phyloP scores from a whole-genome alignment of 1,284 basidiomycete species.

The Papiliotrema fonsecae region DNA sequence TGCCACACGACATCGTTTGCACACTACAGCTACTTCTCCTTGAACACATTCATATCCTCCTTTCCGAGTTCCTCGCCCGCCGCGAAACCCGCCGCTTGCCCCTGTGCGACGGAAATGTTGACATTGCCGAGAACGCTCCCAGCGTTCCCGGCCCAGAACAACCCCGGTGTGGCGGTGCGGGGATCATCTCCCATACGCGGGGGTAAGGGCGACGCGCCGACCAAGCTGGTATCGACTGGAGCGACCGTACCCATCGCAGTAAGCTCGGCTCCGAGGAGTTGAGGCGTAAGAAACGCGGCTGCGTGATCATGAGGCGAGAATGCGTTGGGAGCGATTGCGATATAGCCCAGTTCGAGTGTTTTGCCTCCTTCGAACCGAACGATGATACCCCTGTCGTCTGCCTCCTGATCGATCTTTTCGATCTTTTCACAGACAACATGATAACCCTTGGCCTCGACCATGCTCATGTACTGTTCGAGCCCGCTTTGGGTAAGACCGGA shows the following conservation, averaged over 20 bases:
- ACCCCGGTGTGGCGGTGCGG: constrained; percentile 16
- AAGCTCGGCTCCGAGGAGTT: neutral
- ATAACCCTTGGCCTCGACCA: constrained; percentile 14
- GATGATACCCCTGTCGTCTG: neutral
- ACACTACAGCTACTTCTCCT: too few species aligned
- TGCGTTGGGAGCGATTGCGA: neutral
- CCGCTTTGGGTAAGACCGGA: constrained; percentile 17
- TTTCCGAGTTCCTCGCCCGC: constrained; percentile 24
- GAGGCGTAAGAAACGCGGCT: neutral
- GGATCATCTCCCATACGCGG: constrained; percentile 31
- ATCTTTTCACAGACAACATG: neutral
- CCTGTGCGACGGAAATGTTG: constrained; percentile 20
- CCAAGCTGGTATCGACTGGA: neutral
- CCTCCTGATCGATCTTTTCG: neutral
- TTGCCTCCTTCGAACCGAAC: constrained; percentile 2
- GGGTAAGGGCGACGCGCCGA: neutral
- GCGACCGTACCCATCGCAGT: constrained; percentile 3
- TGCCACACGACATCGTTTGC: too few species aligned
- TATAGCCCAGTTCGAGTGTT: neutral
- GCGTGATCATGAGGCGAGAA: neutral
- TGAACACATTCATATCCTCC: constrained; percentile 19
- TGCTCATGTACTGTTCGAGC: constrained; percentile 6
- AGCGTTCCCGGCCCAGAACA: constrained; percentile 34
- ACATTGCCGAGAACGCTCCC: constrained; percentile 23
- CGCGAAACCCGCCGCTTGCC: constrained; percentile 16